These are phyloP conservation scores for Ambrosiella xylebori DNA, from an alignment of 2,329 filamentous ascomycete genomes.

Conservation along the genomic window DNA sequence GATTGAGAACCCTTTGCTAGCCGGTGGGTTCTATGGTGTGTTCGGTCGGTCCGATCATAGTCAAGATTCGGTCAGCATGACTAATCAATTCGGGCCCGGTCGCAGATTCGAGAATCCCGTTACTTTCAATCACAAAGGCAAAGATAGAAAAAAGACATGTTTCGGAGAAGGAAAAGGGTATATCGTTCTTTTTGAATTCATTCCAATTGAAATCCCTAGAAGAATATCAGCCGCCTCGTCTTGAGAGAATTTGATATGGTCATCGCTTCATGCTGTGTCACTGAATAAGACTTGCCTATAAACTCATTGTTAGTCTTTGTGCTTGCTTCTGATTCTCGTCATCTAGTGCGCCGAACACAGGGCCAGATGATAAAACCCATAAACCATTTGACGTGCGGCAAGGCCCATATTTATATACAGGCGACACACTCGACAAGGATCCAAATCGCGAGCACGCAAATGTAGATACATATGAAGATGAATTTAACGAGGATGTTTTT, in stretches of 20 bases:
- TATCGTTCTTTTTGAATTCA: constrained; percentile 10
- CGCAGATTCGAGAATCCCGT: too few relatives aligned
- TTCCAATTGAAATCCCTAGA: constrained; percentile 13
- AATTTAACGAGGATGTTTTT: not conserved
- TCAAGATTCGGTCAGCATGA: too few relatives aligned
- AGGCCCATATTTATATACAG: constrained; percentile 7
- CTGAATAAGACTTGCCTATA: constrained; percentile 12
- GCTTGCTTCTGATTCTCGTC: not conserved
- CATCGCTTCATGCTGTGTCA: constrained; percentile 13
- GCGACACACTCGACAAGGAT: not conserved
- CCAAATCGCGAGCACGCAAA: not conserved
- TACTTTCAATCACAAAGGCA: not conserved
- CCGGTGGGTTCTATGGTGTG: constrained; percentile 22
- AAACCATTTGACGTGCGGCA: not conserved
- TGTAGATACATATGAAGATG: not conserved
- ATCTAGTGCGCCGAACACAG: not conserved
- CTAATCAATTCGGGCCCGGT: too few relatives aligned
- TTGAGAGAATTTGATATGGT: constrained; percentile 13
- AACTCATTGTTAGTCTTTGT: constrained; percentile 8
- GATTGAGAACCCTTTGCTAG: constrained; percentile 37
- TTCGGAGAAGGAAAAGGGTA: constrained; percentile 7
- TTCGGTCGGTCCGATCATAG: not conserved
- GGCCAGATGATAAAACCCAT: not conserved
- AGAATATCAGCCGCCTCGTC: constrained; percentile 12
- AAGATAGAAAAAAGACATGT: not conserved